Evolutionary conservation across 257 asterid genomes (phyloP).

Genomic region (Solanum verrucosum): DNA sequence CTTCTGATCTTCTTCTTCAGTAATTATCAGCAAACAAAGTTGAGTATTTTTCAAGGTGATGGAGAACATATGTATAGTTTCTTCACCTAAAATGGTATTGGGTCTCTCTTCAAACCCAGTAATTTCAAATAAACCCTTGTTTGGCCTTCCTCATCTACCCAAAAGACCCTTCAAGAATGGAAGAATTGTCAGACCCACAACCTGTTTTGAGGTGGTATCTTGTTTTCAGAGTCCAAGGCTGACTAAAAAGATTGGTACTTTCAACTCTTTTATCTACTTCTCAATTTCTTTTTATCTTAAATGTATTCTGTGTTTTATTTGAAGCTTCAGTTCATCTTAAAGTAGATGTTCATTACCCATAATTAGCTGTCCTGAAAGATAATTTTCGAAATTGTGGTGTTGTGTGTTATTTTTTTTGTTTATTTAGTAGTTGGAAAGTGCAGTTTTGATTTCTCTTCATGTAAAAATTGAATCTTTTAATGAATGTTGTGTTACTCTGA

Average conservation of each 20-base stretch:
- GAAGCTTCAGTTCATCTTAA: background rate
- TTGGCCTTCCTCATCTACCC: conserved; percentile 43
- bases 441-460: background rate
- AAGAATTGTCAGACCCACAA: conserved; percentile 22
- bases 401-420: background rate
- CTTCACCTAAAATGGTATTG: conserved; percentile 58
- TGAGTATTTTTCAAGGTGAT: conserved; percentile 8
- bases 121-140: conserved; percentile 36
- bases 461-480: background rate
- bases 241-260: conserved; percentile 48
- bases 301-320: background rate
- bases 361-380: background rate
- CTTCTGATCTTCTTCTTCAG: background rate
- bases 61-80: conserved; percentile 59
- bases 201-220: conserved; percentile 32
- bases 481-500: background rate
- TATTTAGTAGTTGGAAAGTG: background rate
- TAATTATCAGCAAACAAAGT: background rate
- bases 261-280: background rate
- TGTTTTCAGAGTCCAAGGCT: conserved; percentile 29
- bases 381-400: background rate
- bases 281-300: background rate
- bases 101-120: conserved; percentile 47
- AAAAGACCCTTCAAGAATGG: conserved; percentile 20
- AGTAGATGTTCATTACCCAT: background rate